Conservation (phyloP, 306 rosid species). For the Macrotyloma uniflorum region DNA sequence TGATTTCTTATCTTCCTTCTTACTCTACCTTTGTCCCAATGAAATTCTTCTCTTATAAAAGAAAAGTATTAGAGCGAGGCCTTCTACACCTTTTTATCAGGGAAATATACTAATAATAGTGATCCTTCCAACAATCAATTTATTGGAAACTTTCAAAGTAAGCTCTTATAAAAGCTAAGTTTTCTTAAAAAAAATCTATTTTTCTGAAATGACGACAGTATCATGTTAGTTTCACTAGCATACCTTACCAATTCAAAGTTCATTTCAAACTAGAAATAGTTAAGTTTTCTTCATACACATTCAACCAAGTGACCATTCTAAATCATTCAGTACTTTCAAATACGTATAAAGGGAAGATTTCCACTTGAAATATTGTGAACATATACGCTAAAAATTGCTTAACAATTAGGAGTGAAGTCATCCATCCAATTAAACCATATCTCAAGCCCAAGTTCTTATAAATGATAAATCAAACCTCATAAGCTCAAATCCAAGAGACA, state of each 20-base stretch:
- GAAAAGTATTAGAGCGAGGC: not conserved
- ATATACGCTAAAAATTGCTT: not conserved
- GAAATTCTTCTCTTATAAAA: not conserved
- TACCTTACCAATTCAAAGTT: conserved; percentile 11
- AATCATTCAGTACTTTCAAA: not conserved
- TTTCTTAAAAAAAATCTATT: not conserved
- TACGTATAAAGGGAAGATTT: not conserved
- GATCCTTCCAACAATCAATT: not conserved
- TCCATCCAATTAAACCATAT: conserved; percentile 18
- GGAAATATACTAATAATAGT: not conserved
- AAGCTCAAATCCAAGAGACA: conserved; percentile 16
- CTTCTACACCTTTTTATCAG: not conserved
- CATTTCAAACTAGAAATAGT: not conserved
- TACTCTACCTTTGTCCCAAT: not conserved
- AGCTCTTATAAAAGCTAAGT: not conserved
- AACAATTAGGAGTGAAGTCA: not conserved
- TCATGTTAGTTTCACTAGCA: not conserved
- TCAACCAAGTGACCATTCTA: not conserved
- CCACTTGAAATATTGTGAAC: not conserved
- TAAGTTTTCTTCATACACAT: not conserved
- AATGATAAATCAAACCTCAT: conserved; percentile 1
- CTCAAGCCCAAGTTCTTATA: not conserved
- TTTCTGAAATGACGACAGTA: not conserved
- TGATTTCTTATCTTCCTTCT: not conserved
- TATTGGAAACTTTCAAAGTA: not conserved